Evolutionary conservation across 208 protist species (phyloP).

Genomic region (Crithidia bombi): DNA sequence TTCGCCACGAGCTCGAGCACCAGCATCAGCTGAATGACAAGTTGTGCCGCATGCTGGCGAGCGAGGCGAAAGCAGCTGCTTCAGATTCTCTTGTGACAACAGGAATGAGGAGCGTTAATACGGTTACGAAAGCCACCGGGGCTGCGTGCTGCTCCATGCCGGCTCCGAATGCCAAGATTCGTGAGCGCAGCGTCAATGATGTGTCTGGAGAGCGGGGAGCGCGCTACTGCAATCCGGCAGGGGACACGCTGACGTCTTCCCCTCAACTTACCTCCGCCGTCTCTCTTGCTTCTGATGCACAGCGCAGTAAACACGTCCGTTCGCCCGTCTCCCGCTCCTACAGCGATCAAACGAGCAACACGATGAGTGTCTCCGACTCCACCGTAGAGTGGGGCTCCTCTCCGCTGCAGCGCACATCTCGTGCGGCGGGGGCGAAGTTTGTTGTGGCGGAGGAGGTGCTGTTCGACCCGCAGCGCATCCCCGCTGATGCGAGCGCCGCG

Average conservation of each 20-base stretch:
- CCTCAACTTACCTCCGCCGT: neutral
- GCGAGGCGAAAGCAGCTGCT: neutral
- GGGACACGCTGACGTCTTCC: neutral
- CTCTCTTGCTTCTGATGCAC: too few species aligned
- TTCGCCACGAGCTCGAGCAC: slow-evolving; percentile 4
- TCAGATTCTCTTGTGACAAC: too few species aligned
- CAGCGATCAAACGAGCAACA: slow-evolving; percentile 5
- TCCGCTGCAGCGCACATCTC: neutral
- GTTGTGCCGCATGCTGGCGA: neutral
- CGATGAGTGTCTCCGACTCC: slow-evolving; percentile 11
- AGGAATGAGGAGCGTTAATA: too few species aligned
- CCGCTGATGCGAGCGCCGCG: slow-evolving; percentile 12
- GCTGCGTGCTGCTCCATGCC: too few species aligned
- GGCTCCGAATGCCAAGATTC: too few species aligned
- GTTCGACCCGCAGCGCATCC: slow-evolving; percentile 19
- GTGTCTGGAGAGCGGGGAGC: too few species aligned
- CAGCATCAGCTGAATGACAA: slow-evolving; percentile 4
- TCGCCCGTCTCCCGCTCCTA: neutral
- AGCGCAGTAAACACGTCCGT: neutral
- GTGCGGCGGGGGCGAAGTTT: neutral
- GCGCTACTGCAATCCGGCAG: neutral
- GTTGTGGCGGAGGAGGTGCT: slow-evolving; percentile 4
- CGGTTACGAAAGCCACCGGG: too few species aligned
- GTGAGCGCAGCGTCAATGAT: too few species aligned
- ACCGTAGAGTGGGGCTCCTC: neutral